Percentiles rank a stretch among this genome's conserved stretches.
Conservation (phyloP, 352 stramenopile genomes). For the Phytopythium litorale region DNA sequence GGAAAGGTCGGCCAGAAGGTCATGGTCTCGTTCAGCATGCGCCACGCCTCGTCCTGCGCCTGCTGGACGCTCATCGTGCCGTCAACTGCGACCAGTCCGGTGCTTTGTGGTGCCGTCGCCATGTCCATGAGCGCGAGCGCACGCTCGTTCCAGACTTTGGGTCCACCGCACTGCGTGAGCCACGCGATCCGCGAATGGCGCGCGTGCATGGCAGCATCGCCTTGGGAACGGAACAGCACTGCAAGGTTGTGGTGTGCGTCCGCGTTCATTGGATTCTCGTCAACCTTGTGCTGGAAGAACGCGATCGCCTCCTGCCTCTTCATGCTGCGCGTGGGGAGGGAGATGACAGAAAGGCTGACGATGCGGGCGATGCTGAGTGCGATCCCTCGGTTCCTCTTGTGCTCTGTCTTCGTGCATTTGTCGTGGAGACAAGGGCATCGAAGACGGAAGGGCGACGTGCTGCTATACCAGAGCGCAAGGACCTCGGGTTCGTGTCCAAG, state of each 20-base stretch:
- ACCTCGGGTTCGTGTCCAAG: too few relatives aligned
- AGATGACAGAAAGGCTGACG: background rate
- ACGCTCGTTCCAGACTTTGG: slow-evolving; percentile 58
- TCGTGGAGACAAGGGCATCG: too few relatives aligned
- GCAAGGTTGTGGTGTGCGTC: slow-evolving; percentile 56
- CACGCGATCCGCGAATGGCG: slow-evolving; percentile 52
- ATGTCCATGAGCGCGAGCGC: slow-evolving; percentile 42
- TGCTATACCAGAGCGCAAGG: too few relatives aligned
- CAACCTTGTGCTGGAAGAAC: slow-evolving; percentile 56
- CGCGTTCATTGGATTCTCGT: slow-evolving; percentile 49
- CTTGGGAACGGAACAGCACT: slow-evolving; percentile 44
- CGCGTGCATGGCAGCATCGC: slow-evolving; percentile 34
- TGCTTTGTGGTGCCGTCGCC: background rate
- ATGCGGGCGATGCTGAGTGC: background rate
- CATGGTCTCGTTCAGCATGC: slow-evolving; percentile 39
- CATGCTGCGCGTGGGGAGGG: slow-evolving; percentile 12
- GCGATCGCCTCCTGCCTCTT: slow-evolving; percentile 52
- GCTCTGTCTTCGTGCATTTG: too few relatives aligned
- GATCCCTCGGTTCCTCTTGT: too few relatives aligned
- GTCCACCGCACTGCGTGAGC: slow-evolving; percentile 50
- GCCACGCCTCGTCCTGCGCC: slow-evolving; percentile 32
- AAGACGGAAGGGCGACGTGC: too few relatives aligned
- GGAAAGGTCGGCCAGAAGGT: slow-evolving; percentile 44
- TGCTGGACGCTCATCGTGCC: slow-evolving; percentile 12
- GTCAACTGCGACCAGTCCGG: background rate